Conservation (phyloP, 306 rosid genomes). For the Vicia faba region DNA sequence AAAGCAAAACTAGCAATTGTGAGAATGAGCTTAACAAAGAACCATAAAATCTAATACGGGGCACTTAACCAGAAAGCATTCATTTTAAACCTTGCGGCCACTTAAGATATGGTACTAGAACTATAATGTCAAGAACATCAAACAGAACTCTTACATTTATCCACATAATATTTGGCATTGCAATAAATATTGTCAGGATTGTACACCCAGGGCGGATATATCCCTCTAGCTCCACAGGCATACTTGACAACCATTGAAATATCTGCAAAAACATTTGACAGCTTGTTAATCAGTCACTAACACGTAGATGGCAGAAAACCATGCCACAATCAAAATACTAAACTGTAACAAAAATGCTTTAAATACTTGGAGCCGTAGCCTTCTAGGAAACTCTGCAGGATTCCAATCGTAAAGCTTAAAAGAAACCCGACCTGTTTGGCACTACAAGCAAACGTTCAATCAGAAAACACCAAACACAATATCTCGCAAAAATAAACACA, state of each 20-base stretch:
- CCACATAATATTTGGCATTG: conserved; percentile 97
- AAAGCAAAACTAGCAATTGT: conserved; percentile 16
- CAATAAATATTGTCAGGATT: conserved; percentile 78
- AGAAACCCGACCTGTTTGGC: conserved; percentile 97
- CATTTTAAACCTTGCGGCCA: conserved; percentile 10
- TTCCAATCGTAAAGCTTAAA: conserved; percentile 99
- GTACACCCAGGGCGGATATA: conserved; percentile 98
- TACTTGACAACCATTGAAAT: conserved; percentile 91
- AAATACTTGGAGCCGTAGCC: conserved; percentile 98
- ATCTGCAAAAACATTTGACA: conserved; percentile 59
- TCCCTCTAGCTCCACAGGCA: conserved; percentile 99
- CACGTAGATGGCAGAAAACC: conserved; percentile 22
- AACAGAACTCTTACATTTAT: conserved; percentile 59
- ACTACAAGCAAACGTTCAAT: conserved; percentile 66
- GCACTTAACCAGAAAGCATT: conserved; percentile 4
- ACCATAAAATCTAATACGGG: neutral
- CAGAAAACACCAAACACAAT: conserved; percentile 33
- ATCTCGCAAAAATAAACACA: conserved; percentile 21
- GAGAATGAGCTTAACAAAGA: conserved; percentile 5
- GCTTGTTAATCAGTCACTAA: conserved; percentile 50
- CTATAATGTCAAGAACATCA: conserved; percentile 24
- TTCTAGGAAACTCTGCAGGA: conserved; percentile 97
- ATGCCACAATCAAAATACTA: conserved; percentile 52
- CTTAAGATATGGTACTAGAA: conserved; percentile 18
- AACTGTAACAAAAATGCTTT: conserved; percentile 73